These are phyloP conservation scores for Wickerhamomyces chaumierensis DNA, from an alignment of 805 yeast species.

Conservation along the genomic window DNA sequence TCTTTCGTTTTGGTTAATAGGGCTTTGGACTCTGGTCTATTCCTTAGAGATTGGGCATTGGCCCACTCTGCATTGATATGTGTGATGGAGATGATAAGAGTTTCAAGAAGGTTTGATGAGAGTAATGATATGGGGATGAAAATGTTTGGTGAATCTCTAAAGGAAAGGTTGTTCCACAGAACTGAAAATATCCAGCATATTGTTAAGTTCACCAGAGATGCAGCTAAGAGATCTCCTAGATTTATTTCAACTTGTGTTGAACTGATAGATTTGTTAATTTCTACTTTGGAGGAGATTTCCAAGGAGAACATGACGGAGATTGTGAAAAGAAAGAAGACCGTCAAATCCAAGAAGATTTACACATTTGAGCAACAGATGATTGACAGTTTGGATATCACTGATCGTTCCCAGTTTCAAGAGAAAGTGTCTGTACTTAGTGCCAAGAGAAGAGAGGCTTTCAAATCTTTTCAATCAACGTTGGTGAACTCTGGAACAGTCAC, in stretches of 20 bases:
- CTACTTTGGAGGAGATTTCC: constrained; percentile 55
- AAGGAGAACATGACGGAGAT: constrained; percentile 40
- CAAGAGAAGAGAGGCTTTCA: constrained; percentile 34
- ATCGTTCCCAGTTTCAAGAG: constrained; percentile 12
- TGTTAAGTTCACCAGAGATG: constrained; percentile 48
- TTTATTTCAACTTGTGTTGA: constrained; percentile 53
- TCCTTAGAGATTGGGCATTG: constrained; percentile 40
- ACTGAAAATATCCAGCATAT: constrained; percentile 46
- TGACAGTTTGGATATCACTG: constrained; percentile 22
- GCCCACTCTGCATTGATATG: constrained; percentile 62
- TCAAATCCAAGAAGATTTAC: constrained; percentile 16
- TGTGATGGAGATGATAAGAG: constrained; percentile 48
- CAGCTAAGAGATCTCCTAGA: constrained; percentile 50
- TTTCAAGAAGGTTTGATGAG: constrained; percentile 29
- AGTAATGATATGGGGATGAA: constrained; percentile 33
- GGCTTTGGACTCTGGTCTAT: constrained; percentile 27
- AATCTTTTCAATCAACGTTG: constrained; percentile 30
- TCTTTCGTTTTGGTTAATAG: constrained; percentile 40
- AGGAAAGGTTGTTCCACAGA: constrained; percentile 60
- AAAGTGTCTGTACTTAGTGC: constrained; percentile 14
- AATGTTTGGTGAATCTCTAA: constrained; percentile 45
- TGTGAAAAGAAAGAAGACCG: constrained; percentile 33
- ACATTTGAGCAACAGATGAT: constrained; percentile 21
- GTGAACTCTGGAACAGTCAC: constrained; percentile 50
- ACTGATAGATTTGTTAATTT: constrained; percentile 52